Conservation (phyloP, 805 yeast species). For the Pichia heedii region DNA sequence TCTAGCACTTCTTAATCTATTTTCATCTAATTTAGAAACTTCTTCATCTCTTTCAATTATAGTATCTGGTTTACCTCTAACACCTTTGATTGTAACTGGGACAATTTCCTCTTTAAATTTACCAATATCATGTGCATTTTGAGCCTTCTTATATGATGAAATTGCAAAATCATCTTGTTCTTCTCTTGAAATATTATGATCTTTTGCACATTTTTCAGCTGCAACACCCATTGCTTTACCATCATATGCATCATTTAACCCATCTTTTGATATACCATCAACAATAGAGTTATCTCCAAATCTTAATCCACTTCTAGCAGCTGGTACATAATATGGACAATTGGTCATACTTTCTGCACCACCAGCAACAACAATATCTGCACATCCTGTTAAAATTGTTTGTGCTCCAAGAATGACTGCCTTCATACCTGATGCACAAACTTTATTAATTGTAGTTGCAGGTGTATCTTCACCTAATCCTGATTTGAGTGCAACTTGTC, state of each 20-base stretch:
- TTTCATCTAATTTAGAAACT: constrained; percentile 64
- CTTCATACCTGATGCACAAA: constrained; percentile 95
- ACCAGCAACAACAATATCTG: constrained; percentile 91
- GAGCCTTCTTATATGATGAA: constrained; percentile 78
- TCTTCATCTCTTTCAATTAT: constrained; percentile 78
- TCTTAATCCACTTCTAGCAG: constrained; percentile 81
- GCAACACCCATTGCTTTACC: constrained; percentile 90
- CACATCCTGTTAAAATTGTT: constrained; percentile 76
- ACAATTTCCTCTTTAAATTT: constrained; percentile 77
- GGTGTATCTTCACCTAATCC: constrained; percentile 75
- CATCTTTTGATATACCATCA: constrained; percentile 91
- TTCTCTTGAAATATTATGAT: constrained; percentile 68
- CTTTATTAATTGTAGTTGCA: constrained; percentile 91
- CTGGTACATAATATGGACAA: constrained; percentile 84
- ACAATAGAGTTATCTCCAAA: constrained; percentile 74
- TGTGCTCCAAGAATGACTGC: constrained; percentile 87
- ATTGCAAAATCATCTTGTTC: constrained; percentile 87
- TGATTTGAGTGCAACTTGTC: constrained; percentile 90
- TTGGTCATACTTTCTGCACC: constrained; percentile 98
- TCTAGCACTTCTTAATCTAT: constrained; percentile 72
- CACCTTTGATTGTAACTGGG: constrained; percentile 83
- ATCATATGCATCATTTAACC: constrained; percentile 86
- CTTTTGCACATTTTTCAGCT: constrained; percentile 93
- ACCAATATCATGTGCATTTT: constrained; percentile 67
- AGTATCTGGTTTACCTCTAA: constrained; percentile 82